Percentiles rank a stretch among this genome's conserved stretches.
phyloP scores from a whole-genome alignment of 345 rosid species.

The Acer campestre region DNA sequence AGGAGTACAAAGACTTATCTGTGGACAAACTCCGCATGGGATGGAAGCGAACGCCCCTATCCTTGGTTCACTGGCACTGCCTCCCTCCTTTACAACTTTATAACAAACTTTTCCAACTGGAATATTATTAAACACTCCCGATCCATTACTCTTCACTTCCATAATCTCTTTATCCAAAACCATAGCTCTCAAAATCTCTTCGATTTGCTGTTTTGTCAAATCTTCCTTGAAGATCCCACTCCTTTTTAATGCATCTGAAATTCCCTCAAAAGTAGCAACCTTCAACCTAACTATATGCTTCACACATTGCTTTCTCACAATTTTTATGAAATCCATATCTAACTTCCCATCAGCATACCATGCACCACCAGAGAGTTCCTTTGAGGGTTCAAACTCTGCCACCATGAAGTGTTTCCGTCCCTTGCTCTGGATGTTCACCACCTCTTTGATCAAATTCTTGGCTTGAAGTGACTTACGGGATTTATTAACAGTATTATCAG shows the following conservation, averaged over 20 bases:
- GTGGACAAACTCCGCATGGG: conserved; percentile 88
- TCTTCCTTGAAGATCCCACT: conserved; percentile 35
- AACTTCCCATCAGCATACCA: conserved; percentile 76
- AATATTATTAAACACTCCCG: too few species aligned
- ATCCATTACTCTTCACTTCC: conserved; percentile 73
- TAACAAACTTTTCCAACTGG: too few species aligned
- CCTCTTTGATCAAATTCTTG: conserved; percentile 60
- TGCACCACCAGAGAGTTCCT: conserved; percentile 74
- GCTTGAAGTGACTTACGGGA: conserved; percentile 43
- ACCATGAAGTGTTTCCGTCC: too few species aligned
- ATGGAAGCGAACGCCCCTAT: conserved; percentile 63
- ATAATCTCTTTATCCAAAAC: conserved; percentile 62
- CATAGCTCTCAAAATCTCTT: conserved; percentile 65
- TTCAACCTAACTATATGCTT: conserved; percentile 30
- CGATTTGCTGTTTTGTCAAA: conserved; percentile 42
- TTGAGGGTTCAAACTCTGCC: too few species aligned
- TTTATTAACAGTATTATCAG: conserved; percentile 35
- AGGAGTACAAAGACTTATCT: conserved; percentile 58
- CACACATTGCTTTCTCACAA: conserved; percentile 45
- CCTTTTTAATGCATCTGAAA: conserved; percentile 38
- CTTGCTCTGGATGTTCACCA: conserved; percentile 62
- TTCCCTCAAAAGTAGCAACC: conserved; percentile 55
- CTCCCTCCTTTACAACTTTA: too few species aligned
- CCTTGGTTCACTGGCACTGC: too few species aligned
- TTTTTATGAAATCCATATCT: conserved; percentile 41